Percentiles rank a stretch among this genome's conserved stretches.
phyloP scores from a whole-genome alignment of 2,329 filamentous ascomycete species.

The Helotiales sp. region DNA sequence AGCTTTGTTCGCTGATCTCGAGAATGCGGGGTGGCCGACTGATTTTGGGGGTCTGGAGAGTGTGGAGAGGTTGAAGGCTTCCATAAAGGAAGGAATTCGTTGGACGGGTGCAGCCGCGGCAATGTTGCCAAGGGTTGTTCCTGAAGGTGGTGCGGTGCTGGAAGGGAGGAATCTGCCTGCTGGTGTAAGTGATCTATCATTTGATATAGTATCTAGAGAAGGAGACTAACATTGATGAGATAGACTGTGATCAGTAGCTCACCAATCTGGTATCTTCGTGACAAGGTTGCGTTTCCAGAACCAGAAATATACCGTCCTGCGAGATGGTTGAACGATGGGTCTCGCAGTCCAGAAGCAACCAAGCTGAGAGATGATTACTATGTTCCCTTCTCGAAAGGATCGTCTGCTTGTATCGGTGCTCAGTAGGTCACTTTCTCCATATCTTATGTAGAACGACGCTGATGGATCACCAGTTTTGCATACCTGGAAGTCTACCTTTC shows the following conservation, averaged over 20 bases:
- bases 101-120: conserved; percentile 37
- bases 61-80: conserved; percentile 32
- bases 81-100: conserved; percentile 50
- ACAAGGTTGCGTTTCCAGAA: conserved; percentile 30
- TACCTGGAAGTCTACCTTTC: background rate
- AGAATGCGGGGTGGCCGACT: background rate
- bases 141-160: background rate
- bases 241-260: conserved; percentile 33
- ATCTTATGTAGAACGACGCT: background rate
- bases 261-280: conserved; percentile 34
- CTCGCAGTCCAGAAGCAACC: background rate
- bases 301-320: conserved; percentile 31
- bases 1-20: conserved; percentile 1
- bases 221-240: background rate
- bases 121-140: conserved; percentile 21
- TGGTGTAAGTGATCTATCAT: background rate
- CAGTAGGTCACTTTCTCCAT: background rate
- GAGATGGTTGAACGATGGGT: conserved; percentile 7
- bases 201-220: background rate
- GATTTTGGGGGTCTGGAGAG: conserved; percentile 11
- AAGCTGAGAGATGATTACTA: background rate
- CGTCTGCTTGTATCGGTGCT: background rate
- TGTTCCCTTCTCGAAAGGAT: background rate
- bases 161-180: background rate
- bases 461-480: background rate